phyloP scores from a whole-genome alignment of 441 rosid genomes.

The Brassica hybrid region DNA sequence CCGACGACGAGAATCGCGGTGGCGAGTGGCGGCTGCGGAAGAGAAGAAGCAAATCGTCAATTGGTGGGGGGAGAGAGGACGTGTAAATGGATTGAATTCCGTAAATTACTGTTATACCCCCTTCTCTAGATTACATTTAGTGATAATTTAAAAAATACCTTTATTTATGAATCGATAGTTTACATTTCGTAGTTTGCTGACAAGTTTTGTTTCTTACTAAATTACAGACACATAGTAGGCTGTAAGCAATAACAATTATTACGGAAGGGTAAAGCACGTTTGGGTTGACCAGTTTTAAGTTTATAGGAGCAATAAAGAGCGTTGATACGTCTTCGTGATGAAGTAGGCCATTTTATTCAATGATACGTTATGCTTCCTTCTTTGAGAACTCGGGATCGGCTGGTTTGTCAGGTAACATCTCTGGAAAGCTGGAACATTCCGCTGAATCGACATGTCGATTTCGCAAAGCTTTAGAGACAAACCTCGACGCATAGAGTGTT shows the following conservation, averaged over 20 bases:
- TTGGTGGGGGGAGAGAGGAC: constrained; percentile 10
- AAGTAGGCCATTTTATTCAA: too few species aligned
- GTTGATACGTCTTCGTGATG: too few species aligned
- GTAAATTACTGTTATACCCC: constrained; percentile 19
- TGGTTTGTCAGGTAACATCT: neutral
- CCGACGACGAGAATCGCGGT: constrained; percentile 22
- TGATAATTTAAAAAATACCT: too few species aligned
- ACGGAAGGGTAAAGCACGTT: too few species aligned
- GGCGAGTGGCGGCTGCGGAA: constrained; percentile 26
- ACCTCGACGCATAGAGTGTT: neutral
- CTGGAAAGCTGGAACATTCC: neutral
- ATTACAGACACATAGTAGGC: too few species aligned
- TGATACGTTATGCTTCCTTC: neutral
- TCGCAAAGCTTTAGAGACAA: neutral
- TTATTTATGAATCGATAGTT: too few species aligned
- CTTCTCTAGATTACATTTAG: neutral
- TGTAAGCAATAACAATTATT: too few species aligned
- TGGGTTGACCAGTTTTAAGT: too few species aligned
- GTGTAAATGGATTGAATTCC: constrained; percentile 28
- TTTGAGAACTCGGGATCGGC: neutral
- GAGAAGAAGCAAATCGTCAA: constrained; percentile 5
- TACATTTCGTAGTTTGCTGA: too few species aligned
- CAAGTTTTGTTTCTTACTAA: too few species aligned
- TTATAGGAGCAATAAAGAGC: too few species aligned
- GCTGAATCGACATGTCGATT: neutral